Evolutionary conservation across 1,284 basidiomycete species (phyloP).

Genomic region (Rhodotorula sp.): DNA sequence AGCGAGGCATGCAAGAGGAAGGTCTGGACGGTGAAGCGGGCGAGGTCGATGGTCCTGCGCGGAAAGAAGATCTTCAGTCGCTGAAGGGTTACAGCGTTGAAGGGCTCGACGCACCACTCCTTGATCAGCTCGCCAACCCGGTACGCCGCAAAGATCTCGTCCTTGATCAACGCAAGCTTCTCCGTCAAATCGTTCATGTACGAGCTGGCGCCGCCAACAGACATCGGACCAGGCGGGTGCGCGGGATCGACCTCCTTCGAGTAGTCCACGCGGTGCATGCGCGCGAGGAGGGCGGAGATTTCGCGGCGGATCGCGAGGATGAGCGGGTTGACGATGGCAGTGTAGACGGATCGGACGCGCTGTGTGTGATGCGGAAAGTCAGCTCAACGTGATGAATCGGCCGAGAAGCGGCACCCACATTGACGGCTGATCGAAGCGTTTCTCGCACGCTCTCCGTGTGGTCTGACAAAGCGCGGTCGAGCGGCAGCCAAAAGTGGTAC

Average conservation of each 20-base stretch:
- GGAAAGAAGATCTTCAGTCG: background rate
- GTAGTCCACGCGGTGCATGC: conserved; percentile 79
- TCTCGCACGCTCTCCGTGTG: conserved; percentile 63
- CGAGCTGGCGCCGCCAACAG: conserved; percentile 61
- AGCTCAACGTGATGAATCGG: background rate
- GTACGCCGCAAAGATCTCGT: conserved; percentile 69
- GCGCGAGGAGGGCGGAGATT: conserved; percentile 68
- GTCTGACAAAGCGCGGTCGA: conserved; percentile 67
- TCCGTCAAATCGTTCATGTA: conserved; percentile 89
- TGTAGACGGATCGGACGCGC: conserved; percentile 62
- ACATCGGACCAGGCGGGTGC: conserved; percentile 55
- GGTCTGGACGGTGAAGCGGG: conserved; percentile 61
- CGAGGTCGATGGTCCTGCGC: conserved; percentile 40
- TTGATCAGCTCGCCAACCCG: conserved; percentile 65
- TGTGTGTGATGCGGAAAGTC: conserved; percentile 44
- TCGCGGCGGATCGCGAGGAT: conserved; percentile 73
- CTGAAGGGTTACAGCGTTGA: background rate
- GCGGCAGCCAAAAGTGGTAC: conserved; percentile 70
- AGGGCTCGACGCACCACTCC: conserved; percentile 60
- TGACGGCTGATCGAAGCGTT: conserved; percentile 61
- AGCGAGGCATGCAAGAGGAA: conserved; percentile 89
- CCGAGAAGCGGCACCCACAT: conserved; percentile 54
- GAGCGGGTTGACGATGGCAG: conserved; percentile 66
- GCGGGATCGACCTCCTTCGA: conserved; percentile 60
- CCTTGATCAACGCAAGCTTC: conserved; percentile 74